Percentiles rank a stretch among this genome's conserved stretches.
Conservation (phyloP, 306 rosid species). For the Prunus dulcis region DNA sequence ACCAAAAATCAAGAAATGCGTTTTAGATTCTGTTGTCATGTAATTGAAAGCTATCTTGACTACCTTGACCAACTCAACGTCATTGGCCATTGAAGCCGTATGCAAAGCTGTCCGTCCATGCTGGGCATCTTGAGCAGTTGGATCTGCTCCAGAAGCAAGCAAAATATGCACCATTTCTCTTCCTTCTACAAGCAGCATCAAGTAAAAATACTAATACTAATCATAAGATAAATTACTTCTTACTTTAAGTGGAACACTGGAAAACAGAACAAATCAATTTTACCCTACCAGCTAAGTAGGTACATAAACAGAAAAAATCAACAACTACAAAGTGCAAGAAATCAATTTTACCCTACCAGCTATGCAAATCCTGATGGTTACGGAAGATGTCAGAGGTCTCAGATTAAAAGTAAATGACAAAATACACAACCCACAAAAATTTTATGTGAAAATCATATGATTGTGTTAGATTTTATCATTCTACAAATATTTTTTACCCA, state of each 20-base stretch:
- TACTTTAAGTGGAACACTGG: background rate
- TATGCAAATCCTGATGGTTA: too few species aligned
- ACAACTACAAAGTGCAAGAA: background rate
- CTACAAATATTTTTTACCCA: too few species aligned
- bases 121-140: conserved; percentile 80
- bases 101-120: conserved; percentile 96
- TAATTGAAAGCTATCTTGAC: conserved; percentile 15
- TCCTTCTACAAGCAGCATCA: conserved; percentile 57
- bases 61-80: conserved; percentile 86
- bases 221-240: background rate
- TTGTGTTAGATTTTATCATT: too few species aligned
- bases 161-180: conserved; percentile 85
- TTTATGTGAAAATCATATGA: too few species aligned
- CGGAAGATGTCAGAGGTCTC: too few species aligned
- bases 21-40: conserved; percentile 17
- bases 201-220: conserved; percentile 24
- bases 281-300: background rate
- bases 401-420: too few species aligned
- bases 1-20: conserved; percentile 12
- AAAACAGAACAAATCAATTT: background rate
- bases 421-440: too few species aligned
- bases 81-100: conserved; percentile 88
- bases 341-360: too few species aligned
- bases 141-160: conserved; percentile 93
- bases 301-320: background rate